These are phyloP conservation scores for Poronia punctata DNA, from an alignment of 495 filamentous ascomycete species.

Conservation along the genomic window DNA sequence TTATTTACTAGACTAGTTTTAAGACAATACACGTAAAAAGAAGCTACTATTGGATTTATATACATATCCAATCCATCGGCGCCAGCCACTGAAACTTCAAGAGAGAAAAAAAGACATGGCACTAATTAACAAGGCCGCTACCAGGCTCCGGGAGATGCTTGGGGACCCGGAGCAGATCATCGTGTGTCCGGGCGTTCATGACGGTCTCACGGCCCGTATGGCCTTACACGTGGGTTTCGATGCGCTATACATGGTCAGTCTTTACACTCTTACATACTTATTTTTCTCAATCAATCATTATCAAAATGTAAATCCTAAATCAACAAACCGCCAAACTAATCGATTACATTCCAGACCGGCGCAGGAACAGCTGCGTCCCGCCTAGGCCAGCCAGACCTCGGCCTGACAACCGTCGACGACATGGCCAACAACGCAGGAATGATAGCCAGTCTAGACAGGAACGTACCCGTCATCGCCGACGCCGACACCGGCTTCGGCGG, in stretches of 20 bases:
- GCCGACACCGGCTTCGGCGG: constrained; percentile 62
- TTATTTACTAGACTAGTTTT: too few species aligned
- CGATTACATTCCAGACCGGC: constrained; percentile 49
- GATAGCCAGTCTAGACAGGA: constrained; percentile 56
- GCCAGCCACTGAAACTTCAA: too few species aligned
- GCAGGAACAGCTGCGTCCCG: constrained; percentile 59
- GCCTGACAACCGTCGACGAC: constrained; percentile 55
- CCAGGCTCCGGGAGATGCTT: constrained; percentile 33
- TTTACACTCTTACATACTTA: too few species aligned
- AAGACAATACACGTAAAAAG: too few species aligned
- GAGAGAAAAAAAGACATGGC: too few species aligned
- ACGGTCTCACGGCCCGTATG: constrained; percentile 61
- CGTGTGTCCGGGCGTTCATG: constrained; percentile 64
- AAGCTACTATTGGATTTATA: too few species aligned
- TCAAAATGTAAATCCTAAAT: neutral
- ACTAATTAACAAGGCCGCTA: constrained; percentile 22
- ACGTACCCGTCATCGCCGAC: constrained; percentile 58
- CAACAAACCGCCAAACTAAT: neutral
- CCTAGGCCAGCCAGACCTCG: constrained; percentile 60
- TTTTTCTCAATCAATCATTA: too few species aligned
- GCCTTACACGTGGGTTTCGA: constrained; percentile 56
- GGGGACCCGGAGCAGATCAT: constrained; percentile 32
- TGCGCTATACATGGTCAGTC: constrained; percentile 59
- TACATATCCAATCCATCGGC: too few species aligned
- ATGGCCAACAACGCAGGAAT: constrained; percentile 60